Evolutionary conservation across 2,329 filamentous ascomycete genomes (phyloP), one percentile per base, ranked within the genome.

Genomic region (Chaetoscypha palmicola): DNA sequence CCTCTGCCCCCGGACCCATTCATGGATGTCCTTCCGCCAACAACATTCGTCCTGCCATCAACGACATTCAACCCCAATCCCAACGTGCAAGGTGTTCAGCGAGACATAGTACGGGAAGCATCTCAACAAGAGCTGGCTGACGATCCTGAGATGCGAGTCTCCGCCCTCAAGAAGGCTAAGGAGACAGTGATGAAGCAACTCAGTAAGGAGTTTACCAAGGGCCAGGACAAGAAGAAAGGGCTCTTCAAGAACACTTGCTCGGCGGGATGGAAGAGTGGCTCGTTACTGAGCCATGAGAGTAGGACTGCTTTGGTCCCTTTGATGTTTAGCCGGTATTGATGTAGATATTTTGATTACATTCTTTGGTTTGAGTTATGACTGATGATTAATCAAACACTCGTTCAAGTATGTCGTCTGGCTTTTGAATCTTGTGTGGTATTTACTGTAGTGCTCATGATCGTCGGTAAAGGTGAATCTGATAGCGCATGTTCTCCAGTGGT

Each of bases 401-500:
- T 28, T 12, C 12, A 28, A 7, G 12, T 7, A 28, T 12, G 7
- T 12, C 24, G 7, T 28, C 12, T 12, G 12, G 7, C 12, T 28
- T 12, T 28, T 28, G 24, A 28, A 28, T 28, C 24, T 28, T 28
- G 24, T 28, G 24, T 28, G 24, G 24, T 7, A 28, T 28, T 7
- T 28, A 12, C 24, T 28, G 24, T 7, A 28, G 12, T 12, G 9
- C 22, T 57, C 46, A 59, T 33, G 68, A 38, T 49, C 68, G 65
- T 43, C 67, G 64, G 59, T 95, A 97, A 12, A 96, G 61, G 68
- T 96, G 89, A 56, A 95, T 72, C 65, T 97, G 91, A 64, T 91
- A 95, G 36, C 90, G 79, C 90, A 96, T 95, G 61, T 96, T 87
- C 68, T 97, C 91, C 60, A 97, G 66, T 40, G 81, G 75, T 56